Conservation (phyloP, 2,329 filamentous ascomycete species). For the Raffaelea deltoideospora region DNA sequence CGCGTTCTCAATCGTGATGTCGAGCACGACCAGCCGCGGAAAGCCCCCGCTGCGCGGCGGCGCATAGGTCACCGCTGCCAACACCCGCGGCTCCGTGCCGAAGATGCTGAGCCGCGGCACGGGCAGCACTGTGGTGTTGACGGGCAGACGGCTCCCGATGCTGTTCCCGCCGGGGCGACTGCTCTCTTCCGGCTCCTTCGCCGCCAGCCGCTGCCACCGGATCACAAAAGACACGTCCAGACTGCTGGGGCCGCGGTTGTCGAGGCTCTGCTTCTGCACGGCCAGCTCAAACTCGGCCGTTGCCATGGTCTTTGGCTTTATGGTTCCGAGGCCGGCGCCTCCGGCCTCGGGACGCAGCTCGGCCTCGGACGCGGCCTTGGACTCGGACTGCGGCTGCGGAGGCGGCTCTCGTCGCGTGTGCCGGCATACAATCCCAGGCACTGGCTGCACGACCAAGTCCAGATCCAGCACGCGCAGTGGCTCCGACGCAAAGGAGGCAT, state of each 20-base stretch:
- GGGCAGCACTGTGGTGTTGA: conserved; percentile 53
- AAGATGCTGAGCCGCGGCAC: conserved; percentile 71
- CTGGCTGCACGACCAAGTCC: conserved; percentile 31
- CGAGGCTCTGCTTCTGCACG: conserved; percentile 61
- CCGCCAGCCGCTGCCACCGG: conserved; percentile 51
- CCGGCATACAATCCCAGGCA: conserved; percentile 44
- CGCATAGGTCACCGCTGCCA: conserved; percentile 40
- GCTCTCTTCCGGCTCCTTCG: conserved; percentile 7
- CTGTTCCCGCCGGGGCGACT: conserved; percentile 9
- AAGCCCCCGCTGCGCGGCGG: conserved; percentile 4
- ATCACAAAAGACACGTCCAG: conserved; percentile 64
- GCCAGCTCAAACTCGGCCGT: conserved; percentile 60
- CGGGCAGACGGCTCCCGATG: conserved; percentile 8
- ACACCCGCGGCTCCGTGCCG: conserved; percentile 72
- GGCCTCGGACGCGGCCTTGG: conserved; percentile 16
- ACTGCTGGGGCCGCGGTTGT: conserved; percentile 62
- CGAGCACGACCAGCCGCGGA: conserved; percentile 17
- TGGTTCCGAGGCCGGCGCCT: conserved; percentile 17
- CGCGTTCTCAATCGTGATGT: conserved; percentile 72
- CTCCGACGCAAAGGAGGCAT: conserved; percentile 64
- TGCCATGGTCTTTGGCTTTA: conserved; percentile 53
- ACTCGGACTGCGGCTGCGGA: too few species aligned
- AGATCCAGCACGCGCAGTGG: conserved; percentile 50
- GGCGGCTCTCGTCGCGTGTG: conserved; percentile 19
- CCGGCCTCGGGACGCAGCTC: conserved; percentile 17